Evolutionary conservation across 1,139 yeast species (phyloP).

Genomic region (Geotrichum klebahnii): DNA sequence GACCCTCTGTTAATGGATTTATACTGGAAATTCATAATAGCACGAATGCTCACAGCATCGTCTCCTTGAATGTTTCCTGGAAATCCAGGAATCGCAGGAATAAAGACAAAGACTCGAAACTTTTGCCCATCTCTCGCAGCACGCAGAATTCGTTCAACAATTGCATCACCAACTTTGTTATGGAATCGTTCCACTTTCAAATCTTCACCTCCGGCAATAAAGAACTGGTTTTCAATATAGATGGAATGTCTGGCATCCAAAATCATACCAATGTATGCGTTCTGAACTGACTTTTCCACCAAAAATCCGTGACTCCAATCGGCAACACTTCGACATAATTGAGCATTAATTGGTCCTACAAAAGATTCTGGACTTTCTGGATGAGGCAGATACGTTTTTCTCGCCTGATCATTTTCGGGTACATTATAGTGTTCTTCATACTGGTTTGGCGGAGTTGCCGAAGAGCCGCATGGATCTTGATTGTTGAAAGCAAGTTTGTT

Average conservation of each 20-base stretch:
- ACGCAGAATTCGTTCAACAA: constrained; percentile 22
- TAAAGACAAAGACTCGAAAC: constrained; percentile 19
- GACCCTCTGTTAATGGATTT: constrained; percentile 23
- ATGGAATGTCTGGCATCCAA: constrained; percentile 23
- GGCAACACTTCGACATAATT: constrained; percentile 21
- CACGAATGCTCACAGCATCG: constrained; percentile 23
- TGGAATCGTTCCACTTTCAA: constrained; percentile 21
- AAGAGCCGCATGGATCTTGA: neutral
- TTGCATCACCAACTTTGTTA: constrained; percentile 24
- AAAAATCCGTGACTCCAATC: constrained; percentile 25
- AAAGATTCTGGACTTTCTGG: constrained; percentile 20
- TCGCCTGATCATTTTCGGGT: constrained; percentile 16
- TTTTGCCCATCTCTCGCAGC: constrained; percentile 23
- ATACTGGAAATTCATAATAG: constrained; percentile 25
- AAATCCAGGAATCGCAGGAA: constrained; percentile 26
- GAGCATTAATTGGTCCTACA: constrained; percentile 19
- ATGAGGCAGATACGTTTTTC: constrained; percentile 15
- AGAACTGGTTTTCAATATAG: constrained; percentile 25
- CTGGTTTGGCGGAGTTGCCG: constrained; percentile 5
- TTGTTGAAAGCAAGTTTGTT: constrained; percentile 12
- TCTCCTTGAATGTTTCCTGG: constrained; percentile 23
- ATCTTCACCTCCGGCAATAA: constrained; percentile 23
- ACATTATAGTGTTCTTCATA: constrained; percentile 14
- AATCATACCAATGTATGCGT: constrained; percentile 23
- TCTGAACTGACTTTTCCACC: constrained; percentile 22